Percentiles rank a stretch among this genome's conserved stretches.
Conservation (phyloP, 495 filamentous ascomycete genomes). For the Viridothelium virens region DNA sequence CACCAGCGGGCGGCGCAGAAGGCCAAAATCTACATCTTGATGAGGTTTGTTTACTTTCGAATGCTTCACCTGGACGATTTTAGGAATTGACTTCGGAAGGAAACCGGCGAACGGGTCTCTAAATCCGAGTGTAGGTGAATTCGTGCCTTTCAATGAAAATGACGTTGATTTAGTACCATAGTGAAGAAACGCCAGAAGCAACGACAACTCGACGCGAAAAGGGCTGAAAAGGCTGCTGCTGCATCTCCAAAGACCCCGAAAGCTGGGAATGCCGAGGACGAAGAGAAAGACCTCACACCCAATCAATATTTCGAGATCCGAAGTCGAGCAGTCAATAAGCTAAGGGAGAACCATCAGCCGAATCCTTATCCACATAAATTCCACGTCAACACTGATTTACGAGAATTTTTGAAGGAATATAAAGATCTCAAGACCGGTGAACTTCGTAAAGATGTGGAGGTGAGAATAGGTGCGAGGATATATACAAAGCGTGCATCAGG, state of each 20-base stretch:
- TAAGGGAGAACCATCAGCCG: conserved; percentile 68
- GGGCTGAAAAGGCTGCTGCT: conserved; percentile 75
- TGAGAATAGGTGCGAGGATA: conserved; percentile 76
- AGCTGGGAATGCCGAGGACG: conserved; percentile 52
- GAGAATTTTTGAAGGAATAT: conserved; percentile 68
- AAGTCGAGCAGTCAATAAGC: conserved; percentile 72
- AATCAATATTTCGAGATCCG: conserved; percentile 99
- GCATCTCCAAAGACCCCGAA: conserved; percentile 65
- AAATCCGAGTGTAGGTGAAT: conserved; percentile 34
- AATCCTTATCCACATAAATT: conserved; percentile 99
- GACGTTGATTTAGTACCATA: conserved; percentile 15
- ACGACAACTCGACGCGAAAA: conserved; percentile 75
- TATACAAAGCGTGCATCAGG: conserved; percentile 80
- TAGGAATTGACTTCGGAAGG: conserved; percentile 15
- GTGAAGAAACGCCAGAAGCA: conserved; percentile 90
- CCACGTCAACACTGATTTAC: conserved; percentile 68
- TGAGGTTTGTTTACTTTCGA: not conserved
- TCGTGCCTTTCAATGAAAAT: not conserved
- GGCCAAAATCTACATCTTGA: conserved; percentile 2
- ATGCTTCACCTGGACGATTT: not conserved
- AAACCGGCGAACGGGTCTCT: conserved; percentile 37
- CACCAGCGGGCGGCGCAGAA: not conserved
- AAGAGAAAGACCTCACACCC: conserved; percentile 76
- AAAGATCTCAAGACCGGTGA: conserved; percentile 78
- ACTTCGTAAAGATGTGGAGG: conserved; percentile 57